Conservation (phyloP, 129 eudicot species). For the Calendula officinalis region DNA sequence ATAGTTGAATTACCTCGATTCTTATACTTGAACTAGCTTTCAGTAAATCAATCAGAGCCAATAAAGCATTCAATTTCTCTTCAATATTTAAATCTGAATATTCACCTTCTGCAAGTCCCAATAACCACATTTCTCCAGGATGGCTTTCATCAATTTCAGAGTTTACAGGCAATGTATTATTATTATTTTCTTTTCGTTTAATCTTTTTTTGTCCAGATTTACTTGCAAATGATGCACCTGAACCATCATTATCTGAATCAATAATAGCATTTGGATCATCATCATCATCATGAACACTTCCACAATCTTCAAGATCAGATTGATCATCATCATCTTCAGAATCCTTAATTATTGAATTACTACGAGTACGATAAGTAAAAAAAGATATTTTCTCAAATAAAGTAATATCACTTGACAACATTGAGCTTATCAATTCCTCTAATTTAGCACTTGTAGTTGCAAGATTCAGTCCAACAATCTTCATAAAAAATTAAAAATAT, state of each 20-base stretch:
- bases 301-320: constrained; percentile 69
- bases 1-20: constrained; percentile 54
- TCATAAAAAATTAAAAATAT: constrained; percentile 26
- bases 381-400: constrained; percentile 84
- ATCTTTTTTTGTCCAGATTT: constrained; percentile 25
- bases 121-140: constrained; percentile 87
- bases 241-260: constrained; percentile 45
- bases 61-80: constrained; percentile 77
- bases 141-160: constrained; percentile 93
- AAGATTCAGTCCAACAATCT: constrained; percentile 71
- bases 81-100: constrained; percentile 81
- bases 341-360: constrained; percentile 38
- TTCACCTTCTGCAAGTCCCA: constrained; percentile 87
- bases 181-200: constrained; percentile 17
- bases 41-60: constrained; percentile 73
- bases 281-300: constrained; percentile 72
- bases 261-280: constrained; percentile 47
- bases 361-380: constrained; percentile 74
- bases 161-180: constrained; percentile 24
- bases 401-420: constrained; percentile 84
- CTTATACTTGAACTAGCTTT: constrained; percentile 69
- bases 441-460: constrained; percentile 45
- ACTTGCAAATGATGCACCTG: constrained; percentile 29
- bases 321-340: constrained; percentile 52
- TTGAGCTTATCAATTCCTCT: constrained; percentile 57